Percentiles rank a stretch among this genome's conserved stretches.
Conservation (phyloP, 2,329 filamentous ascomycete genomes). For the Nothophaeocryptopus gaeumannii region DNA sequence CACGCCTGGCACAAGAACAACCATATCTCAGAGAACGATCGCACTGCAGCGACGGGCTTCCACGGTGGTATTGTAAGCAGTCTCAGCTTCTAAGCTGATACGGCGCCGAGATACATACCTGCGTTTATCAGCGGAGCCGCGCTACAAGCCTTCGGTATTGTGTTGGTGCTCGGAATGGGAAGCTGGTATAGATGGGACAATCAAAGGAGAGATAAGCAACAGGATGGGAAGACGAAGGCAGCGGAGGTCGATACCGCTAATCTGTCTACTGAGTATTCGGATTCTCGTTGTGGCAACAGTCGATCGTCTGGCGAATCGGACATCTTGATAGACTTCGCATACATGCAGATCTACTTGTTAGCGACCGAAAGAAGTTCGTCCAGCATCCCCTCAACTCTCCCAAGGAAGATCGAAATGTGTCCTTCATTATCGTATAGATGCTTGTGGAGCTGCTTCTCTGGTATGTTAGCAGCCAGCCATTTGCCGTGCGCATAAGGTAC, state of each 20-base stretch:
- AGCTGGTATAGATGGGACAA: neutral
- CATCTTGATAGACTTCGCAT: too few relatives aligned
- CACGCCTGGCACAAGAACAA: slow-evolving; percentile 3
- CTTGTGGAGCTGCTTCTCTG: too few relatives aligned
- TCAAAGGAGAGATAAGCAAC: neutral
- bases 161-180: neutral
- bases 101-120: neutral
- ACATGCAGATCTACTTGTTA: too few relatives aligned
- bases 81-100: slow-evolving; percentile 1
- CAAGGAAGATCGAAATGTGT: too few relatives aligned
- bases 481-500: too few relatives aligned
- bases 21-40: slow-evolving; percentile 1
- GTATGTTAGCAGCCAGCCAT: too few relatives aligned
- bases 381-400: too few relatives aligned
- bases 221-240: neutral
- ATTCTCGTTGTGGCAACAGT: neutral
- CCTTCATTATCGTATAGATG: too few relatives aligned
- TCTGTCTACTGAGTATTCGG: neutral
- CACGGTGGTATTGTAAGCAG: neutral
- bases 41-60: neutral
- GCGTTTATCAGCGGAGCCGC: neutral
- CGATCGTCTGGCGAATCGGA: too few relatives aligned
- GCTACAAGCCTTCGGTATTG: neutral
- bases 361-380: too few relatives aligned
- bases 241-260: neutral